Base-by-base conservation (phyloP, 148 eudicot genomes). In the Polygonum maritimum region DNA sequence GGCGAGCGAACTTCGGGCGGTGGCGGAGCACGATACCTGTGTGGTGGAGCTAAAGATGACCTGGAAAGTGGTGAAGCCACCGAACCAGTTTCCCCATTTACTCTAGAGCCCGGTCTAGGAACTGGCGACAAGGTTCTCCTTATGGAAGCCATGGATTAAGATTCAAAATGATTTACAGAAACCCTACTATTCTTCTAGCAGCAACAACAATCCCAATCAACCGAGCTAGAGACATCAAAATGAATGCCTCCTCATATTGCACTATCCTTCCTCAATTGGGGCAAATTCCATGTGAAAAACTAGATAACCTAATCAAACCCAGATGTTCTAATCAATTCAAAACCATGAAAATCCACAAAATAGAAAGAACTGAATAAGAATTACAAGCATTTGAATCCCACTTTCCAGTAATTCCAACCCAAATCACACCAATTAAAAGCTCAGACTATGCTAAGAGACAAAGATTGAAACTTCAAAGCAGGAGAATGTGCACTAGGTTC, bases 121-220 rank as follows among this genome's bases (percentile, higher is more conserved):
- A 92, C 88, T 0, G 97, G 97, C 55, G 97, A 90, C 76, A 86
- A 83, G 79, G 91, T 84, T 82, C 95, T 88, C 78, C 95, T 84
- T 78, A 92, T 81, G 18, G 97, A 86, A 79, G 95, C 90, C 97
- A 92, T 92, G 41, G 18, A 67, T 36, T 3, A 36, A 67, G 8
- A 38, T 4, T 6, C 6, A 60, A 26, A 14, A 14, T 67, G 71
- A 36, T 67, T 67, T 67, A 67, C 71, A 35, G 38, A 35, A 67
- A 67, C 5, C 3, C 44, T 65, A 15, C 71, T 67, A 15, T 36
- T 21, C 45, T 36, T 38, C 16, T 36, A 35, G 71, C 45, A 67
- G 38, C 41, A 67, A 36, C 4, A 65, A 44, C 71, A 35, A 38
- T 67, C 71, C 45, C 16, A 67, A 67, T 67, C 9, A 67, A 67